A percentile compares a stretch with the other conserved stretches of the same genome.
Evolutionary conservation across 2,329 filamentous ascomycete species (phyloP).

Genomic region (Mycocentrospora acerina): DNA sequence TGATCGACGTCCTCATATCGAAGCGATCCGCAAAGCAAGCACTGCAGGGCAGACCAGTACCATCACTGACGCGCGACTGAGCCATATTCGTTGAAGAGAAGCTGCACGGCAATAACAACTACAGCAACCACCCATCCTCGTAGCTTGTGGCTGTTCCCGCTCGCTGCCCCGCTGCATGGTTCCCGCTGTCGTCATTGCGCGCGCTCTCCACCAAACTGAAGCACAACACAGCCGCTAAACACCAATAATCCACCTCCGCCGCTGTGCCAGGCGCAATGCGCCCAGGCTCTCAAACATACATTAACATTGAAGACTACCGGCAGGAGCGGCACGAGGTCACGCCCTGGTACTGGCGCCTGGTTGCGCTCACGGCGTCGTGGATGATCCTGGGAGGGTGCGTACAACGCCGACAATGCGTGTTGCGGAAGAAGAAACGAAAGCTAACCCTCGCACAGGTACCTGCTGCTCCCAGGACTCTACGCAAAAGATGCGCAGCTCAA

Average conservation of each 20-base stretch:
- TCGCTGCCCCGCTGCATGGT: conserved; percentile 1
- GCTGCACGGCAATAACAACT: not conserved
- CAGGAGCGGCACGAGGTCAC: conserved; percentile 21
- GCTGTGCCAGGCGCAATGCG: conserved; percentile 28
- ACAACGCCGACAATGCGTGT: not conserved
- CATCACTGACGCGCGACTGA: too few species aligned
- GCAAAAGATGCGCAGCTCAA: conserved; percentile 42
- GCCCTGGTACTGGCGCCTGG: conserved; percentile 53
- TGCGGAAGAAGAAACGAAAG: conserved; percentile 1
- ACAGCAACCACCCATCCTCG: conserved; percentile 4
- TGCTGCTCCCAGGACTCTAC: conserved; percentile 53
- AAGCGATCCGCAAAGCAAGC: not conserved
- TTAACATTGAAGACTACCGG: conserved; percentile 27
- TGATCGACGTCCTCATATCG: not conserved
- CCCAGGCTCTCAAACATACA: conserved; percentile 32
- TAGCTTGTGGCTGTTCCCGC: not conserved
- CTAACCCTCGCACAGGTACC: conserved; percentile 42
- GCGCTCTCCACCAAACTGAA: conserved; percentile 11
- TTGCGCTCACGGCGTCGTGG: conserved; percentile 47
- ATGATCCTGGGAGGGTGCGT: conserved; percentile 53
- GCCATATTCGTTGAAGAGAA: not conserved
- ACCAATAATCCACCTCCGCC: conserved; percentile 17
- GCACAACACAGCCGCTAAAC: conserved; percentile 14
- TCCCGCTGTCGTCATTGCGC: conserved; percentile 1
- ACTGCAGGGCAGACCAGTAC: too few species aligned